Base-by-base conservation (phyloP, 2,329 filamentous ascomycete species). In the Penicillium crustosum region DNA sequence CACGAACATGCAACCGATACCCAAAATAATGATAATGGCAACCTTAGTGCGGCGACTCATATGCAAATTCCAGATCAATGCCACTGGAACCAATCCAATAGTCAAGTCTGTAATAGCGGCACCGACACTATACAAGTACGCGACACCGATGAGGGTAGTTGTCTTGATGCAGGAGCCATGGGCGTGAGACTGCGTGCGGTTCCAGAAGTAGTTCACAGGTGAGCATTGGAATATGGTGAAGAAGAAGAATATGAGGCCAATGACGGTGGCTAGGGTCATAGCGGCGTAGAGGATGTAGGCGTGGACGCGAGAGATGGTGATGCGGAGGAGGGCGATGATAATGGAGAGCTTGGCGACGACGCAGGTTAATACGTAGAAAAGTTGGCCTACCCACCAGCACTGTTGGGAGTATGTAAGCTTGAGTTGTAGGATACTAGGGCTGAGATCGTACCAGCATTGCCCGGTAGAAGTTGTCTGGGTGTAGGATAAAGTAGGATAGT, bases 1-100 rank as follows among this genome's bases (percentile, higher is more conserved):
- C 67, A 68, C 67, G n/a, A 48, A 69, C 47, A 75, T 78, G 64
- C 83, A 83, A 25, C 83, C 86, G 66, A 86, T 77, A 1, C 77
- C 75, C 41, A 87, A 73, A 45, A 87, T 75, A 0, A 75, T 74
- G 6, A 78, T 77, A 8, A 86, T 71, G 1, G 82, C 77, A 2
- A 78, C 19, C 63, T 85, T 86, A 2, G 78, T 80, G 53, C 75
- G 77, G 6, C 55, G 66, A 44, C 79, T 79, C 78, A 87, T 84
- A 55, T 83, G 79, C 29, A 87, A 67, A 23, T 79, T 75, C 74
- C 78, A 82, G 2, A 87, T 76, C 12, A 87, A 71, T 53, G 81
- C 80, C 5, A 81, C 77, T 0, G 82, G 82, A 1, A 84, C 70
- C 35, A 83, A 73, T 6, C 78, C 75, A n/a, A 84, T 72, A 1